These are phyloP conservation scores for Nevesoporus exiguus DNA, from an alignment of 768 basidiomycete species.

Conservation along the genomic window DNA sequence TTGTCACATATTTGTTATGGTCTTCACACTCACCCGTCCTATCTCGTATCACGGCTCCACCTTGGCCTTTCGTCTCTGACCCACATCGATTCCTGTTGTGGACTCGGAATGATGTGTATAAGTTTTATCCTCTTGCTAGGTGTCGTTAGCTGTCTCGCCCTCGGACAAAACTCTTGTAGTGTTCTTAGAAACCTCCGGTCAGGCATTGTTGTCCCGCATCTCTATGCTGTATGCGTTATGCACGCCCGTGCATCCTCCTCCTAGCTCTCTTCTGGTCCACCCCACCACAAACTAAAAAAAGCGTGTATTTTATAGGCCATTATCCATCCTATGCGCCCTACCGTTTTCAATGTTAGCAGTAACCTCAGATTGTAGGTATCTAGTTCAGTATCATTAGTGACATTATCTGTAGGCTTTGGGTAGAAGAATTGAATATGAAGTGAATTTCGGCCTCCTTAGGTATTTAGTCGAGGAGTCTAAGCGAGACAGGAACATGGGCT, in stretches of 20 bases:
- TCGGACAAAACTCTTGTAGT: background rate
- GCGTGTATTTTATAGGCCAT: slow-evolving; percentile 1
- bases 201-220: background rate
- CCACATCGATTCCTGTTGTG: slow-evolving; percentile 27
- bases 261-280: background rate
- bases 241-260: background rate
- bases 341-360: background rate
- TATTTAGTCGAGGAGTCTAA: background rate
- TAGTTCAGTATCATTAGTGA: slow-evolving; percentile 17
- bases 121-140: slow-evolving; percentile 14
- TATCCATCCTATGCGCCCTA: slow-evolving; percentile 3
- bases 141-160: slow-evolving; percentile 9
- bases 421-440: slow-evolving; percentile 15
- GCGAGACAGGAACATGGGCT: too few species aligned
- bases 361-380: slow-evolving; percentile 15
- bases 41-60: slow-evolving; percentile 3
- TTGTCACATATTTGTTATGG: slow-evolving; percentile 1
- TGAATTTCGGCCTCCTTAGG: background rate
- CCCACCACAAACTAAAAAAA: background rate
- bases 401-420: slow-evolving; percentile 22
- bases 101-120: slow-evolving; percentile 35
- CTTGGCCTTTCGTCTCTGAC: slow-evolving; percentile 14
- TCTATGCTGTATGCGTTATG: slow-evolving; percentile 24
- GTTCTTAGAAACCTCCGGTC: background rate
- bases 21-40: slow-evolving; percentile 16